Percentiles rank a stretch among this genome's conserved stretches.
These are phyloP conservation scores for Claviceps monticola DNA, from an alignment of 2,329 filamentous ascomycete genomes.

Conservation along the genomic window DNA sequence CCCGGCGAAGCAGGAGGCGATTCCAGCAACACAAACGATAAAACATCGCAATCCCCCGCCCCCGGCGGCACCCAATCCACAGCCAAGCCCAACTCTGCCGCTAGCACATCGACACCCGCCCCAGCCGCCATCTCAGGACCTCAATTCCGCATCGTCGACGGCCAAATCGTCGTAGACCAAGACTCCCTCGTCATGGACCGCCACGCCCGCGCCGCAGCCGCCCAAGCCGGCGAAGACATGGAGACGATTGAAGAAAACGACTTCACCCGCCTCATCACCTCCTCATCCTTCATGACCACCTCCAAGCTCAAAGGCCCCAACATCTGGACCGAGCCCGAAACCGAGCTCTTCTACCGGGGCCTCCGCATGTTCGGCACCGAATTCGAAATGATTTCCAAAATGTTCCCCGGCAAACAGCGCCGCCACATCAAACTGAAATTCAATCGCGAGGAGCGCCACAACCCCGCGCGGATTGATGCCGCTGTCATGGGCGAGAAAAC, in stretches of 20 bases:
- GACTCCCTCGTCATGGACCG: conserved; percentile 54
- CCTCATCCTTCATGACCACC: conserved; percentile 47
- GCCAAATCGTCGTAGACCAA: conserved; percentile 59
- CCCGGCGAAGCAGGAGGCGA: conserved; percentile 9
- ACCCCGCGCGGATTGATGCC: conserved; percentile 48
- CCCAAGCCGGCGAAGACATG: conserved; percentile 32
- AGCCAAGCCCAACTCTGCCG: conserved; percentile 7
- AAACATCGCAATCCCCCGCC: conserved; percentile 7
- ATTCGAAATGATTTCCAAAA: conserved; percentile 64
- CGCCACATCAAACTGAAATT: conserved; percentile 72
- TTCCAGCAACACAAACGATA: conserved; percentile 4
- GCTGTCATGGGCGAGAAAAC: conserved; percentile 48
- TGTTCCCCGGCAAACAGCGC: conserved; percentile 60
- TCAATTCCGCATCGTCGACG: conserved; percentile 52
- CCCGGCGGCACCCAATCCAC: conserved; percentile 2
- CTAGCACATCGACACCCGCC: conserved; percentile 1
- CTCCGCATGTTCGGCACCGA: conserved; percentile 69
- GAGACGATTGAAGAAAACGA: conserved; percentile 65
- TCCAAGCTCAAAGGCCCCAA: conserved; percentile 50
- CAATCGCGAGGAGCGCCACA: conserved; percentile 59
- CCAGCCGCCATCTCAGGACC: conserved; percentile 26
- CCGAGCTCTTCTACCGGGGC: conserved; percentile 62
- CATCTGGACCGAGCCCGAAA: conserved; percentile 57
- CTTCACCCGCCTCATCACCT: conserved; percentile 58
- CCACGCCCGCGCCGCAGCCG: conserved; percentile 46